phyloP scores from a whole-genome alignment of 2,329 filamentous ascomycete genomes.

The Dothistroma septosporum region DNA sequence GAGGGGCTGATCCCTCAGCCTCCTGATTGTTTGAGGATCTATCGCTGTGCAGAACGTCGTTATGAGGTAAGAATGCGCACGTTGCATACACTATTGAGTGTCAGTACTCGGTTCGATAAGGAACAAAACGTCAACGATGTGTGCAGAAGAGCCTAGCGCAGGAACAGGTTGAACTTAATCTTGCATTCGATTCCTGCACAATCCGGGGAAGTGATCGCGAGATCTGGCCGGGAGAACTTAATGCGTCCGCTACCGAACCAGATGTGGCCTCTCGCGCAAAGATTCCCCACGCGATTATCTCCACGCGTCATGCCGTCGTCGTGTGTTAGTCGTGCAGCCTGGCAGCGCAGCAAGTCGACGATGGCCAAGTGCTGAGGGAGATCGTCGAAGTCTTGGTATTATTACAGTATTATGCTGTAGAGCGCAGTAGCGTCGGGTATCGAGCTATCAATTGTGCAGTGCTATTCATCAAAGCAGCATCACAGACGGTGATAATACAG shows the following conservation, averaged over 20 bases:
- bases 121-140: constrained; percentile 19
- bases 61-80: not conserved
- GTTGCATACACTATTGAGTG: not conserved
- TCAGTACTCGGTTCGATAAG: constrained; percentile 1
- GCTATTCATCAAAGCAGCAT: not conserved
- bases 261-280: not conserved
- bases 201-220: constrained; percentile 11
- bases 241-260: constrained; percentile 10
- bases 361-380: not conserved
- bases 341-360: no score
- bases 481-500: not conserved
- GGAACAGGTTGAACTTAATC: constrained; percentile 15
- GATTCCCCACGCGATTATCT: not conserved
- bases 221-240: constrained; percentile 15
- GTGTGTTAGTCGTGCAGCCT: no score
- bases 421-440: constrained; percentile 12
- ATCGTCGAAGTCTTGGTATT: not conserved
- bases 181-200: constrained; percentile 1
- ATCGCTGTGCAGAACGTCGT: not conserved
- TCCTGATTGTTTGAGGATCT: not conserved
- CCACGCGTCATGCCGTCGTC: not conserved
- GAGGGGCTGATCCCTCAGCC: not conserved
- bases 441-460: constrained; percentile 7
- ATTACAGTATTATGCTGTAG: not conserved
- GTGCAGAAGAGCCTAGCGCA: constrained; percentile 21